A percentile compares a stretch with the other conserved stretches of the same genome.
Conservation (phyloP, 495 filamentous ascomycete genomes). For the Penicillium flavigenum region DNA sequence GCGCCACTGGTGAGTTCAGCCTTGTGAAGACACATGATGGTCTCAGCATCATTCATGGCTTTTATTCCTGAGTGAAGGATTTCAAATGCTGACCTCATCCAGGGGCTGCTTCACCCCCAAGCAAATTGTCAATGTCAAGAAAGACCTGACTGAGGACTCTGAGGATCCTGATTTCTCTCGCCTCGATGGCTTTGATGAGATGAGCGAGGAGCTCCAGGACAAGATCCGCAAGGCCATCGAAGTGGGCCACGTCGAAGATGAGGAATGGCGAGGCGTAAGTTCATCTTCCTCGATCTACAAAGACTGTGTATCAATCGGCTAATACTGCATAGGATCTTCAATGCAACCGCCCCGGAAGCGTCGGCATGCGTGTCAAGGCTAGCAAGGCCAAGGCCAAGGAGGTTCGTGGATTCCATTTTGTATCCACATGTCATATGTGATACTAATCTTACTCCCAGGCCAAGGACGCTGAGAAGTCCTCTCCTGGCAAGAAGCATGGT, state of each 20-base stretch:
- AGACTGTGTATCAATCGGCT: background rate
- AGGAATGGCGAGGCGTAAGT: conserved; percentile 77
- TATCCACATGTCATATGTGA: conserved; percentile 13
- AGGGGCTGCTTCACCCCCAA: conserved; percentile 82
- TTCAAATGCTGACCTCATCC: background rate
- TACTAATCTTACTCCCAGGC: background rate
- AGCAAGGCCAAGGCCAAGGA: conserved; percentile 19
- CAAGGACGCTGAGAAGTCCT: conserved; percentile 17
- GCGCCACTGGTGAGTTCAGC: conserved; percentile 70
- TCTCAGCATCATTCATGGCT: background rate
- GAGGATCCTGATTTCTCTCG: conserved; percentile 41
- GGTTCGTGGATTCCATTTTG: background rate
- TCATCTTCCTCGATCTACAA: conserved; percentile 8
- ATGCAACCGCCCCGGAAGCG: conserved; percentile 63
- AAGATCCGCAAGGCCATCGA: conserved; percentile 63
- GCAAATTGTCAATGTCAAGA: conserved; percentile 50
- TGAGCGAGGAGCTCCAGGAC: conserved; percentile 58
- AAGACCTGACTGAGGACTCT: conserved; percentile 10
- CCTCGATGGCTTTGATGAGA: conserved; percentile 72
- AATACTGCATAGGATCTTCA: conserved; percentile 56
- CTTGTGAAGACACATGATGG: background rate
- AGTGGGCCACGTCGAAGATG: conserved; percentile 70
- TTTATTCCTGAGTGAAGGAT: background rate
- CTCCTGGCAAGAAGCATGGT: conserved; percentile 30
- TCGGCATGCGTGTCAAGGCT: conserved; percentile 54